A percentile compares a stretch with the other conserved stretches of the same genome.
Evolutionary conservation across 345 rosid species (phyloP).

Genomic region (Cardiospermum halicacabum): DNA sequence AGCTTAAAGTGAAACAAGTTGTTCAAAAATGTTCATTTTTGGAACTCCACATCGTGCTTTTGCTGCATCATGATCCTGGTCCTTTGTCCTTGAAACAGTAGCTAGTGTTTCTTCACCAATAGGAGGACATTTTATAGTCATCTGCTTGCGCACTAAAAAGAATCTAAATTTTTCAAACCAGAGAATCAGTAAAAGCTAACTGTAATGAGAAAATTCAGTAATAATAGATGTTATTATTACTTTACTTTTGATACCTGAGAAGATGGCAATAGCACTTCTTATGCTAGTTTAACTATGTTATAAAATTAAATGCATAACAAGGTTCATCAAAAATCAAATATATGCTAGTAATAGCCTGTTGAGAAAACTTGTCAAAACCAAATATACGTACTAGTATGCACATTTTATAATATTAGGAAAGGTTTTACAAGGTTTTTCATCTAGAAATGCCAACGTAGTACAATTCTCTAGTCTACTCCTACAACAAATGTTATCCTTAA

Average conservation of each 20-base stretch:
- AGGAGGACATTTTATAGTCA: background rate
- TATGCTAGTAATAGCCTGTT: background rate
- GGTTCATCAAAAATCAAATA: background rate
- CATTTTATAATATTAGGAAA: background rate
- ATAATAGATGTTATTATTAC: background rate
- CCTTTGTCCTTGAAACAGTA: no score
- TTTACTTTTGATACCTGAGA: background rate
- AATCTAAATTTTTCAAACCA: background rate
- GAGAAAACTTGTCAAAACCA: background rate
- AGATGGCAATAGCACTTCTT: background rate
- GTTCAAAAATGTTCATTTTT: no score
- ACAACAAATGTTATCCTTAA: background rate
- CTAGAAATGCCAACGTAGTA: background rate
- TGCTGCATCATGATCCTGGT: no score
- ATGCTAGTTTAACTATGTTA: background rate
- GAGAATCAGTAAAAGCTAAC: background rate
- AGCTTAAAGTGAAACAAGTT: no score
- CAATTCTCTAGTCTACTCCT: slow-evolving; percentile 2
- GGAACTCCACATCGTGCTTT: no score
- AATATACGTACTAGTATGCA: background rate
- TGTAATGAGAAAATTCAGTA: background rate
- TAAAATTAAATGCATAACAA: background rate
- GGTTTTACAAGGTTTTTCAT: background rate
- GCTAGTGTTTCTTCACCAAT: no score
- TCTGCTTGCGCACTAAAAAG: background rate